Evolutionary conservation across 768 basidiomycete species (phyloP).

Genomic region (Megacollybia marginata): DNA sequence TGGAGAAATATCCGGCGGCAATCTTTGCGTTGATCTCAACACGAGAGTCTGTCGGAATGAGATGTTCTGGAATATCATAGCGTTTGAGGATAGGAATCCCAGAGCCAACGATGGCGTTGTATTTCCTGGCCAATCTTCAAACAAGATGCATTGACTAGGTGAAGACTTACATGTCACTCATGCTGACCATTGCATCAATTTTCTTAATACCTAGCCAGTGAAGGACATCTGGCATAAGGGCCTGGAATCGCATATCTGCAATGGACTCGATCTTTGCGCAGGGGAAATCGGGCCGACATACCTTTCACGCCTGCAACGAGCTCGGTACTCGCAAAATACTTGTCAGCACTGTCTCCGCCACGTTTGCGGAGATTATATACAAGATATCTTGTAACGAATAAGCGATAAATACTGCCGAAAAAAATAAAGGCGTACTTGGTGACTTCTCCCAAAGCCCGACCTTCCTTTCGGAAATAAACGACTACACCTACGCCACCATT

Average conservation of each 20-base stretch:
- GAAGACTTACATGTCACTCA: constrained; percentile 70
- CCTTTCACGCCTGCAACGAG: constrained; percentile 92
- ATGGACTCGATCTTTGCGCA: constrained; percentile 90
- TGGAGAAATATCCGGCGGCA: constrained; percentile 87
- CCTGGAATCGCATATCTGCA: constrained; percentile 90
- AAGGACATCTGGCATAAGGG: constrained; percentile 92
- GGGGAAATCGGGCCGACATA: constrained; percentile 70
- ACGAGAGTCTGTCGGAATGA: constrained; percentile 18
- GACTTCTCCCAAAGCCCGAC: constrained; percentile 88
- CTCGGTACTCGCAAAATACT: constrained; percentile 93
- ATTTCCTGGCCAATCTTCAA: constrained; percentile 52
- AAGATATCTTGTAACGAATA: constrained; percentile 51
- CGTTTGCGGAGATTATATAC: constrained; percentile 97
- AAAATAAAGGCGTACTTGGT: constrained; percentile 52
- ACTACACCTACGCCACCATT: constrained; percentile 88
- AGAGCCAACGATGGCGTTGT: constrained; percentile 85
- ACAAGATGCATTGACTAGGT: background rate
- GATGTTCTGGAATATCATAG: constrained; percentile 79
- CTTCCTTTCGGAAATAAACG: constrained; percentile 93
- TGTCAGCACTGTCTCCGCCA: constrained; percentile 85
- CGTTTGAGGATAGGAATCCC: constrained; percentile 77
- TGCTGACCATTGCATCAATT: constrained; percentile 84
- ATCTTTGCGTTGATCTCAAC: constrained; percentile 98
- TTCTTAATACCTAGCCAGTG: constrained; percentile 92
- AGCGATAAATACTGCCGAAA: background rate